Evolutionary conservation across 768 basidiomycete genomes (phyloP), one percentile per base, ranked within the genome.

Genomic region (Kwoniella shandongensis): DNA sequence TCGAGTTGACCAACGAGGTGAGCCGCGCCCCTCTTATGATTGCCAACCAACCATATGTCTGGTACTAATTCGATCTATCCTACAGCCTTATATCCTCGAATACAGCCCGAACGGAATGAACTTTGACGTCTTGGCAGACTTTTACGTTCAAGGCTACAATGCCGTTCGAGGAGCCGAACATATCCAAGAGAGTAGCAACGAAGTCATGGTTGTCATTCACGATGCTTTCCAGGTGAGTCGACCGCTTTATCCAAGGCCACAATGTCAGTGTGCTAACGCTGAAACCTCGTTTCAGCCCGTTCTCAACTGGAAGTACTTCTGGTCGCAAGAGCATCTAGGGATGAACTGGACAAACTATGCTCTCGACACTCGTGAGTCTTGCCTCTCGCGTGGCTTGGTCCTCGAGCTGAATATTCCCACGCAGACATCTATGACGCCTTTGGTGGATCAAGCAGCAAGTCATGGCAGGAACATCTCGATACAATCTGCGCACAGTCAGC

Each of bases 121-220:
- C 25, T 72, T 67, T 50, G 45, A 70, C 40, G 41, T 50, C 27
- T 35, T 61, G 30, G 53, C 68, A 18, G 50, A 64, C 13, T 73
- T 62, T 53, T 65, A 70, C 51, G 59, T 67, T 30, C 36, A 68
- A 25, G 69, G 61, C 0, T 73, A 73, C 35, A 35, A 57, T 23
- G 61, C 51, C 12, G 72, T 69, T 13, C 57, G 72, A 40, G 51
- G 41, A n/a, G 51, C 53, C 30, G 69, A 67, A 42, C 41, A 64
- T 32, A 64, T 68, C 40, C 29, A 59, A 18, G 32, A 29, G 1
- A 66, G 66, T 15, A 27, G 36, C n/a, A 53, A 68, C 22, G 69
- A 65, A 40, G 59, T 65, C 44, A 70, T 70, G 66, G 65, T 73
- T 12, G 54, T 73, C 38, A 67, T 73, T 15, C 72, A 73, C 45